These are phyloP conservation scores for Dujonia santamariae DNA, from an alignment of 1,139 yeast species.

Conservation along the genomic window DNA sequence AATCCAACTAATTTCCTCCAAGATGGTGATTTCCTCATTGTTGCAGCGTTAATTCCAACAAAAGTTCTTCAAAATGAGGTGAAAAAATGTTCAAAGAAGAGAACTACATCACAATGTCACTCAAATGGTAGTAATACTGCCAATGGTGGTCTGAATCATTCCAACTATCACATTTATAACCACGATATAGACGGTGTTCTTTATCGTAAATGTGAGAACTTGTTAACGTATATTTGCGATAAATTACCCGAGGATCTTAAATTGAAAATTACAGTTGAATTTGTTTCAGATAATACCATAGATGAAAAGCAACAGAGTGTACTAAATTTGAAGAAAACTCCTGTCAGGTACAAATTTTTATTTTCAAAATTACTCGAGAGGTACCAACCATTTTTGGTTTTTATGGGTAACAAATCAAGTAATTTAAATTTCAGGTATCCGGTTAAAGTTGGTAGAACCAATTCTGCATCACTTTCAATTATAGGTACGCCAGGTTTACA, in stretches of 20 bases:
- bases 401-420: slow-evolving; percentile 39
- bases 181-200: slow-evolving; percentile 27
- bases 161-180: too few species aligned
- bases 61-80: slow-evolving; percentile 16
- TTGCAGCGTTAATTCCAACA: slow-evolving; percentile 37
- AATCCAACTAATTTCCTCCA: slow-evolving; percentile 22
- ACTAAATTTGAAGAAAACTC: slow-evolving; percentile 6
- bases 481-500: neutral
- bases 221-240: slow-evolving; percentile 38
- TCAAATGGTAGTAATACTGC: slow-evolving; percentile 6
- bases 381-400: slow-evolving; percentile 39
- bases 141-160: too few species aligned
- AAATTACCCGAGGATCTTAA: slow-evolving; percentile 27
- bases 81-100: slow-evolving; percentile 11
- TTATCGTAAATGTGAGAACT: slow-evolving; percentile 34
- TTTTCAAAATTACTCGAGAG: slow-evolving; percentile 35
- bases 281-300: slow-evolving; percentile 32
- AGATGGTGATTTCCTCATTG: slow-evolving; percentile 39
- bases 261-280: slow-evolving; percentile 53
- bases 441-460: slow-evolving; percentile 22
- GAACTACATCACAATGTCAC: too few species aligned
- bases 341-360: slow-evolving; percentile 33
- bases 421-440: slow-evolving; percentile 47
- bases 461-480: slow-evolving; percentile 6
- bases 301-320: slow-evolving; percentile 9